Evolutionary conservation across 257 asterid genomes (phyloP), one percentile per base, ranked within the genome.

Genomic region (Ajuga chamaepitys): DNA sequence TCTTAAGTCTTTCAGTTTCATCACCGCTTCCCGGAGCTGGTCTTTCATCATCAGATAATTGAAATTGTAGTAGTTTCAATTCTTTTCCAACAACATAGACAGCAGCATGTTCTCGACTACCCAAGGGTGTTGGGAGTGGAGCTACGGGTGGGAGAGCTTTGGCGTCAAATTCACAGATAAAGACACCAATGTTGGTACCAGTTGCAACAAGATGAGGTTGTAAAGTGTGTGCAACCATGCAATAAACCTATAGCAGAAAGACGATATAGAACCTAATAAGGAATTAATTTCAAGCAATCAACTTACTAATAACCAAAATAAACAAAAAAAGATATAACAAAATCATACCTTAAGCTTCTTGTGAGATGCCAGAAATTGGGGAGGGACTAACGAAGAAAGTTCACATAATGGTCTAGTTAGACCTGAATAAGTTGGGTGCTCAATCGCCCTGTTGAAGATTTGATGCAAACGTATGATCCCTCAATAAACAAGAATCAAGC

Each of bases 201-300:
- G 94, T 81, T 53, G 98, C 96, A 58, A 93, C 98, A 67, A 93
- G 84, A 80, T 93, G 97, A 40, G 98, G 95, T 66, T 85, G 97
- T 64, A 93, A 68, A 77, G 97, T 62, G 73, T 93, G 98, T 67
- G 95, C 94, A 73, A 81, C 89, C 98, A 93, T 93, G 68, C 91
- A 80, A 74, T 87, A 93, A 32, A 87, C 91, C 98, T 93, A 70
- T 22, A 57, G 10, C 28, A 57, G 70, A 59, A 56, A 18, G 34
- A 56, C 25, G 56, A 76, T 58, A 26, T 54, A 32, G 4, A 38
- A 46, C 52, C 37, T 34, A 38, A 59, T 12, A n/a, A 58, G 9
- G 20, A 62, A 44, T 62, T 40, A 34, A 21, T 62, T 45, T 67
- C 58, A 9, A 0, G 18, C 2, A 18, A 20, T 22, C 55, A 68